Percentiles rank a stretch among this genome's conserved stretches.
These are phyloP conservation scores for Gyrodon lividus DNA, from an alignment of 768 basidiomycete species.

Conservation along the genomic window DNA sequence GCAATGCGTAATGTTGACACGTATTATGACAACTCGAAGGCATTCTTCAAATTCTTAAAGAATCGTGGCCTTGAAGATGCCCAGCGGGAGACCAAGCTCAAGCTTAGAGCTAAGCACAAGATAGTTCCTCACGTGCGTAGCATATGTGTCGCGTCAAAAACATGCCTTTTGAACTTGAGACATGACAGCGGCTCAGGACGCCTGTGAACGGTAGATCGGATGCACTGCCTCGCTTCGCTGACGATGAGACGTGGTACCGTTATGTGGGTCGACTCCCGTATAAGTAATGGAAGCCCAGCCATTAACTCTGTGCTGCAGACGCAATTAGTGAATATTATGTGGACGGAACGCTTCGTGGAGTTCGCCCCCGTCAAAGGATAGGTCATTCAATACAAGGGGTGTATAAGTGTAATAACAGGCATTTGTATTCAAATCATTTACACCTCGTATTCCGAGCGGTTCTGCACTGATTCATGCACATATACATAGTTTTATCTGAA, in stretches of 20 bases:
- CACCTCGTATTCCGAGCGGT: too few relatives aligned
- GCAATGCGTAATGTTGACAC: conserved; percentile 13
- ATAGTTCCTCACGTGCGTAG: conserved; percentile 41
- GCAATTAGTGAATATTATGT: conserved; percentile 19
- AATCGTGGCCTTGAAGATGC: conserved; percentile 23
- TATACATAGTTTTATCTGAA: too few relatives aligned
- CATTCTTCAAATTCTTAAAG: conserved; percentile 37
- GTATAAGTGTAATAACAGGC: conserved; percentile 1
- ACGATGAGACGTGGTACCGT: conserved; percentile 36
- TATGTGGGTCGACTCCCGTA: conserved; percentile 19
- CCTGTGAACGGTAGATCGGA: conserved; percentile 24
- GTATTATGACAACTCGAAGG: conserved; percentile 37
- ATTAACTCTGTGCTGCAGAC: conserved; percentile 7
- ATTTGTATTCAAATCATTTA: too few relatives aligned
- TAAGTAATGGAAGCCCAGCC: neutral
- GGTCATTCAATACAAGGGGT: neutral
- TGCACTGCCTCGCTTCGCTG: conserved; percentile 34
- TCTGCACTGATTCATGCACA: too few relatives aligned
- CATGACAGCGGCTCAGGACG: conserved; percentile 33
- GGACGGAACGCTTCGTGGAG: conserved; percentile 29
- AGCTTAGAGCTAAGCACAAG: conserved; percentile 26
- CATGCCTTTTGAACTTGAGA: neutral
- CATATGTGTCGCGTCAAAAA: neutral
- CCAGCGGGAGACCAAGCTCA: conserved; percentile 17
- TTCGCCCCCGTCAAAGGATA: conserved; percentile 12